These are phyloP conservation scores for Amphicarpaea edgeworthii DNA, from an alignment of 306 rosid species.

Conservation along the genomic window DNA sequence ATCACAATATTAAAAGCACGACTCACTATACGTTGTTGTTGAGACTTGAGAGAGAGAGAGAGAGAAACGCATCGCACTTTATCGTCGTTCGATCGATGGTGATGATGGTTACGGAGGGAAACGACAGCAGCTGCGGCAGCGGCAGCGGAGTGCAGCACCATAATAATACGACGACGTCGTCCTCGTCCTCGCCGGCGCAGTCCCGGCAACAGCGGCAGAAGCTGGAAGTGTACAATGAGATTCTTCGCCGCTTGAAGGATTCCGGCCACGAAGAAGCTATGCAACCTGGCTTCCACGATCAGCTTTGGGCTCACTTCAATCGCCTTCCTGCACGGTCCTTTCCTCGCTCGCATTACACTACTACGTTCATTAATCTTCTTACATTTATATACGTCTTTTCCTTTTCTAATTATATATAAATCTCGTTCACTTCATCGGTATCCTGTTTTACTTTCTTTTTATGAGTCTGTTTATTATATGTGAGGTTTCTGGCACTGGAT, in stretches of 20 bases:
- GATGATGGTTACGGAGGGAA: conserved; percentile 74
- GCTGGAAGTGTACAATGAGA: conserved; percentile 87
- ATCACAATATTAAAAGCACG: conserved; percentile 40
- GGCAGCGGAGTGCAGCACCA: conserved; percentile 55
- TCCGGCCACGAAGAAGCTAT: conserved; percentile 67
- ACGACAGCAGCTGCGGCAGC: conserved; percentile 74
- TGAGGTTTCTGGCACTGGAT: conserved; percentile 33
- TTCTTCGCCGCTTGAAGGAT: conserved; percentile 86
- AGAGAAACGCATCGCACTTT: conserved; percentile 38
- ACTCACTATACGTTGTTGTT: conserved; percentile 3
- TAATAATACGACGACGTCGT: conserved; percentile 37
- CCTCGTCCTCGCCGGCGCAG: conserved; percentile 57
- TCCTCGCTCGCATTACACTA: conserved; percentile 48
- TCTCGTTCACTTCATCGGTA: conserved; percentile 1
- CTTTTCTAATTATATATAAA: too few species aligned
- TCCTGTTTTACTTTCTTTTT: background rate
- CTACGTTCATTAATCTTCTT: conserved; percentile 11
- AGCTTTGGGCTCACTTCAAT: conserved; percentile 94
- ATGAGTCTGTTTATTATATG: background rate
- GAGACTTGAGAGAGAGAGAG: conserved; percentile 50
- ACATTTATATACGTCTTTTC: background rate
- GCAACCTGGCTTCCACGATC: conserved; percentile 82
- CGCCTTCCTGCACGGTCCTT: conserved; percentile 94
- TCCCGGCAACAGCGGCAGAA: conserved; percentile 73
- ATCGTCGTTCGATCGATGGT: conserved; percentile 38